Conservation (phyloP, 1,284 basidiomycete species). For the Cystobasidiaceae sp. region DNA sequence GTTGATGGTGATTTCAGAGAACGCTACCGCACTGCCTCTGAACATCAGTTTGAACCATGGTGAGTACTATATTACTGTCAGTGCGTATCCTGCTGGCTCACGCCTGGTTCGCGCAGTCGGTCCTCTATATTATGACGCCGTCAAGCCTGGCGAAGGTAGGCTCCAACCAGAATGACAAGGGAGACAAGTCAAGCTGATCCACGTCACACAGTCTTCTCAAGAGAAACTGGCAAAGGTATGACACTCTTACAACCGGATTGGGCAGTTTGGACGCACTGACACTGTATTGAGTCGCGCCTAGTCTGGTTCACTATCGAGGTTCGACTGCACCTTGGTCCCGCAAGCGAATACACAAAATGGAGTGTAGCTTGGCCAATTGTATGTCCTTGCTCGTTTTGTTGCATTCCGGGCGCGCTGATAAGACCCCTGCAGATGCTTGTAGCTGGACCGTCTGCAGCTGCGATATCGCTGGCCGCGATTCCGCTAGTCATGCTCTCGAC, state of each 20-base stretch:
- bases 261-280: background rate
- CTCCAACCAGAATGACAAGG: background rate
- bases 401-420: background rate
- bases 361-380: conserved; percentile 31
- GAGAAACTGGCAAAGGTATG: conserved; percentile 24
- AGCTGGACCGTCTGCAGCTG: conserved; percentile 25
- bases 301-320: conserved; percentile 31
- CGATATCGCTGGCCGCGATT: conserved; percentile 26
- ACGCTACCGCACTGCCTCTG: conserved; percentile 20
- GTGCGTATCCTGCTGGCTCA: background rate
- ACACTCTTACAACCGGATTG: background rate
- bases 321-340: conserved; percentile 24
- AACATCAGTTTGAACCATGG: conserved; percentile 28
- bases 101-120: conserved; percentile 1
- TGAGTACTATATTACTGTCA: background rate
- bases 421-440: conserved; percentile 17
- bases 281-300: background rate
- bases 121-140: conserved; percentile 27
- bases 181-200: background rate
- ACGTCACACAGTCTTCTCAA: conserved; percentile 1
- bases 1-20: background rate
- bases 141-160: conserved; percentile 29
- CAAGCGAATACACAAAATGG: conserved; percentile 25
- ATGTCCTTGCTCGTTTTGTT: background rate
- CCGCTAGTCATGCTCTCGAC: conserved; percentile 20